Base-by-base conservation (phyloP, 495 filamentous ascomycete genomes). In the Astrothelium subdiscretum region DNA sequence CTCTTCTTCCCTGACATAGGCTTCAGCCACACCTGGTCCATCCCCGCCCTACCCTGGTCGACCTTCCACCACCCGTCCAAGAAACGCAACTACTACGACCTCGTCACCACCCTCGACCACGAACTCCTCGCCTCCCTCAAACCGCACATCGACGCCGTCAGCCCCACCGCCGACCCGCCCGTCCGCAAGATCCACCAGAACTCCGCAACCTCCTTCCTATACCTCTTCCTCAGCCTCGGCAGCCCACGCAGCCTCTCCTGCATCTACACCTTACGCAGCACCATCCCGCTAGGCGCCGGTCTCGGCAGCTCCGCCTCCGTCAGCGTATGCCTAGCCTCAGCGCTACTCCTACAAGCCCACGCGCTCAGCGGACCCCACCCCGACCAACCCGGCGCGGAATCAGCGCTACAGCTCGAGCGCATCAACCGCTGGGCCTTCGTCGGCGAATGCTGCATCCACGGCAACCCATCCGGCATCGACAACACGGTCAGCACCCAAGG, bases 401-500 rank as follows among this genome's bases (percentile, higher is more conserved):
- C 87, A 40, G 85, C 87, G 38, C 71, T 87, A 40, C 92, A 97
- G 70, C 78, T 96, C 24, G 90, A 97, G 75, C 85, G 92, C 61
- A 95, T 98, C 69, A 98, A 98, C 71, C 84, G 87, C 59, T 98
- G 94, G 94, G 92, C 94, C 0, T 97, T 95, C 71, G 94, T 97
- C 0, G 90, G 89, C 29, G 94, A 98, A 75, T 86, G 97, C 81
- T 92, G 90, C 69, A 97, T 96, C 48, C 94, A 98, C 73, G 92
- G 92, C 29, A 96, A 96, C 70, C 92, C 94, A 3, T 95, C 89
- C 10, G 94, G 94, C 0, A 89, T 98, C 59, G 94, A 98, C 76
- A 98, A 98, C 73, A 97, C 94, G n/a, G 92, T 98, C 58, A 78
- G 92, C 44, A 87, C 90, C 12, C 85, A 90, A 66, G 94, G 94